Evolutionary conservation across 257 asterid species (phyloP), one percentile per base, ranked within the genome.

Genomic region (Gentiana straminea): DNA sequence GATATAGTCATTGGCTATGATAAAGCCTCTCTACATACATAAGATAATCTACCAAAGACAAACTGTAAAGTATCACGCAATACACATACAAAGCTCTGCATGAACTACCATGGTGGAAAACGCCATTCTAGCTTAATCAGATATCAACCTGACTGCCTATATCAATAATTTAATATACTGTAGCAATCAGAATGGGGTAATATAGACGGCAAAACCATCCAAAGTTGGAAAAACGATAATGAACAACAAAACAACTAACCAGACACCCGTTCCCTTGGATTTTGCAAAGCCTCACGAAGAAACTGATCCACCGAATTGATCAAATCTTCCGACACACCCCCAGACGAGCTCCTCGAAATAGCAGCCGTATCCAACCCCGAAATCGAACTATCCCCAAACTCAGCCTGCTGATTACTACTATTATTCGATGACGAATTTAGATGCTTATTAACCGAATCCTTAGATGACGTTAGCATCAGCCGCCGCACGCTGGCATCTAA

Each of bases 241-340:
- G 33, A 13, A 55, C 4, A 38, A 3, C 0, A 46, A 3, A 46
- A 3, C 58, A 56, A 71, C 77, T 68, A 52, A 87, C 99, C 99
- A 1, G 99, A 93, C 54, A 93, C 84, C 34, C 99, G 94, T 73
- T 93, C 99, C 3, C 99, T 86, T 56, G 99, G 96, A 78, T 93
- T 93, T 73, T 93, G 99, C 65, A 93, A 66, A 53, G 99, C 99
- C 69, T 93, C 99, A 45, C 86, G 81, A 53, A 93, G 74, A 75
- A 93, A 89, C 81, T 82, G 99, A 82, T 93, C 99, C 57, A 93
- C 99, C 1, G 94, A 73, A 70, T 65, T 79, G 15, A 86, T 65
- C 71, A 74, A 77, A 74, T 80, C 83, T 5, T 82, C 97, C n/a
- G 85, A 67, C 48, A 65, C 58, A 35, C 65, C 75, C 11, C 57